phyloP scores from a whole-genome alignment of 2,329 filamentous ascomycete genomes.

The Calonectria pteridis region DNA sequence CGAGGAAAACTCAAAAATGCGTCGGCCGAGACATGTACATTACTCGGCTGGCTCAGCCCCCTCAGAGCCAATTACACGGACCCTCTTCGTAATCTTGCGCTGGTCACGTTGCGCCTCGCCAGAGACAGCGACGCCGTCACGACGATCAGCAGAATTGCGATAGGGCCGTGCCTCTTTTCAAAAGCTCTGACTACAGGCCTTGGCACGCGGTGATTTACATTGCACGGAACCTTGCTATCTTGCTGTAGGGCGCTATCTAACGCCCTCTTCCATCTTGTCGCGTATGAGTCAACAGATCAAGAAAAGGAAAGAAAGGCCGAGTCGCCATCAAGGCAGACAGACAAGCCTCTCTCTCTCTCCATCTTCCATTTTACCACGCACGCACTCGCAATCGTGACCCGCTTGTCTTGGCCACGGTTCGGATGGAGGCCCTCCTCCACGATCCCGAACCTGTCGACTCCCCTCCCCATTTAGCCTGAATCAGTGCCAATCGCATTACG shows the following conservation, averaged over 20 bases:
- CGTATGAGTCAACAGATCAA: background rate
- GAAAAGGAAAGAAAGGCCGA: background rate
- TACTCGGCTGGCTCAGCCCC: background rate
- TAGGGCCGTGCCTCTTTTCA: background rate
- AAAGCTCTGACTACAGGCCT: background rate
- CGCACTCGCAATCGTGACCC: background rate
- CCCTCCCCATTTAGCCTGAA: background rate
- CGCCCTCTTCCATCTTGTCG: background rate
- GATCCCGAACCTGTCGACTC: background rate
- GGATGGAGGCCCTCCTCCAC: constrained; percentile 3
- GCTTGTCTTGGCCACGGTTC: background rate
- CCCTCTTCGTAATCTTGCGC: background rate
- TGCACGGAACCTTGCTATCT: background rate
- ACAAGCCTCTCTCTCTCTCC: too few species aligned
- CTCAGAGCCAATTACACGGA: background rate
- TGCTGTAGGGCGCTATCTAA: background rate
- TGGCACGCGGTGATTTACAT: constrained; percentile 7
- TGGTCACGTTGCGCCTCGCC: background rate
- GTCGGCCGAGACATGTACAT: background rate
- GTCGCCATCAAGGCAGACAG: background rate
- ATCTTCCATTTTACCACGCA: background rate
- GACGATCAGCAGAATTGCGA: background rate
- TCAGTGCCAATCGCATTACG: background rate
- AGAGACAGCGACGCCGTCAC: background rate
- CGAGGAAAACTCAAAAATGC: background rate